Evolutionary conservation across 352 stramenopile species (phyloP).

Genomic region (Phytophthora vignae): DNA sequence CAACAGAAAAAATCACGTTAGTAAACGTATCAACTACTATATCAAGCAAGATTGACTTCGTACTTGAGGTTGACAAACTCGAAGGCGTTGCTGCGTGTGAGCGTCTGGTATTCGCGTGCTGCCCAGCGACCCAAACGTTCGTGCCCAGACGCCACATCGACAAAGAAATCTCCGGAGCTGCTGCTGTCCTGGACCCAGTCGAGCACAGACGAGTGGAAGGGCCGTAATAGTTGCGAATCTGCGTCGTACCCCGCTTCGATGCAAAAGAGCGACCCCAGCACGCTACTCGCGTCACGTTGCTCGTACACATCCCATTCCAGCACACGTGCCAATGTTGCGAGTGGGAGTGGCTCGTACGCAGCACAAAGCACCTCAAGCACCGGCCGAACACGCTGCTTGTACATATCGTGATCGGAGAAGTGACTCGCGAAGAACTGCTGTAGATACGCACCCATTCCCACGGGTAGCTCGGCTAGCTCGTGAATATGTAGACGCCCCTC

Average conservation of each 20-base stretch:
- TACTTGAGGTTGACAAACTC: slow-evolving; percentile 82
- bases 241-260: slow-evolving; percentile 48
- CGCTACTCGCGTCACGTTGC: slow-evolving; percentile 58
- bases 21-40: background rate
- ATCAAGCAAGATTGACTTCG: slow-evolving; percentile 4
- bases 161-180: slow-evolving; percentile 59
- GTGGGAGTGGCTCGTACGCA: slow-evolving; percentile 65
- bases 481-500: slow-evolving; percentile 58
- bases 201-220: slow-evolving; percentile 80
- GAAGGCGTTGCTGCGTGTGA: slow-evolving; percentile 53
- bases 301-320: slow-evolving; percentile 69
- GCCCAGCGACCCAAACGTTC: slow-evolving; percentile 69
- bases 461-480: slow-evolving; percentile 61
- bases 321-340: slow-evolving; percentile 55
- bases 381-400: slow-evolving; percentile 65
- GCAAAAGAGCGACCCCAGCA: slow-evolving; percentile 68
- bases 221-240: slow-evolving; percentile 39
- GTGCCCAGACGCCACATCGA: slow-evolving; percentile 63
- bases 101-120: slow-evolving; percentile 59
- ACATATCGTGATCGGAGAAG: slow-evolving; percentile 55
- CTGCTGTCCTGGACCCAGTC: slow-evolving; percentile 73
- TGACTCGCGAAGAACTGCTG: slow-evolving; percentile 78
- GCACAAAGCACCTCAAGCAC: slow-evolving; percentile 78
- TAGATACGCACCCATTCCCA: slow-evolving; percentile 73
- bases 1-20: slow-evolving; percentile 14